Evolutionary conservation across 1,284 basidiomycete genomes (phyloP), one percentile per base, ranked within the genome.

Genomic region (Thelephora terrestris): DNA sequence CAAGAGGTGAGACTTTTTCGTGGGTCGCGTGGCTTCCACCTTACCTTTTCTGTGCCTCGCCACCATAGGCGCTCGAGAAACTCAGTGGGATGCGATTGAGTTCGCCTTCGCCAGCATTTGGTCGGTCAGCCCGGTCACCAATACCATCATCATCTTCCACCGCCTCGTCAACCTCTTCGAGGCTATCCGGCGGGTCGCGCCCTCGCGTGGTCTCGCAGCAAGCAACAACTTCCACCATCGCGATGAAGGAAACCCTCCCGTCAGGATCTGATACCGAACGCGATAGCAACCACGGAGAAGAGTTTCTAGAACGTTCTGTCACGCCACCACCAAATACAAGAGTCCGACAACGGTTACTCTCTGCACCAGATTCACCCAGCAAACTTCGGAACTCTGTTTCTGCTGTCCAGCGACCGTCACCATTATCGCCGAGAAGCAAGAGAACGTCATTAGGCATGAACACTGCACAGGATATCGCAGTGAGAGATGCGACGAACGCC

Each of bases 201-300:
- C 65, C 69, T 12, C 59, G 65, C 25, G 53, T 59, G 46, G 62
- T 57, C 43, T 64, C 61, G 48, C 63, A 56, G 40, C 45, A 52
- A 52, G 57, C 58, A 56, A 59, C 49, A 20, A 61, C 62, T 17
- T 51, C 61, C 10, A 60, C 65, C 35, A 54, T 52, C 43, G 48
- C 53, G 25, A 12, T 32, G 14, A 51, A 49, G n/a, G 67, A 68
- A 21, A 32, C 51, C 10, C 58, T 61, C n/a, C 74, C 73, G 44
- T 86, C 84, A 21, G 85, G 84, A 36, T 86, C 83, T 2, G 85
- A 86, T 61, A 87, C 84, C 0, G 84, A 87, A 62, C 75, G 82
- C 32, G 85, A 86, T 62, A 73, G 72, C 48, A 58, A 65, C 43
- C 63, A 65, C 45, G 60, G 59, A 17, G 64, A 58, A 6, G 70